These are phyloP conservation scores for Lipomyces orientalis DNA, from an alignment of 805 yeast genomes.

Conservation along the genomic window DNA sequence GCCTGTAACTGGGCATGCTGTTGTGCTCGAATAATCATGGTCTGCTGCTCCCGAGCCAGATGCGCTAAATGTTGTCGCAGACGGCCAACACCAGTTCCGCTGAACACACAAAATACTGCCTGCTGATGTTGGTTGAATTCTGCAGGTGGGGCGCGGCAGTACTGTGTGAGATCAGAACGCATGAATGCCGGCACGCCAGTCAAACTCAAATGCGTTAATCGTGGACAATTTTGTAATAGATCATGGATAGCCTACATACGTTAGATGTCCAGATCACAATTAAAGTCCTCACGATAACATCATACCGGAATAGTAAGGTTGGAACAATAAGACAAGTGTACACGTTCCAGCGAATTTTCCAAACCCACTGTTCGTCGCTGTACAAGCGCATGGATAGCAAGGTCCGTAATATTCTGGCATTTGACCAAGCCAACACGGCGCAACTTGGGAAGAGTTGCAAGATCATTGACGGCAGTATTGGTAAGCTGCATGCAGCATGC, in stretches of 20 bases:
- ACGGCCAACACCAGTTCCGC: constrained; percentile 84
- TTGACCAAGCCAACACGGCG: constrained; percentile 93
- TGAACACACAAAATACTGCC: constrained; percentile 86
- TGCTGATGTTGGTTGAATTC: constrained; percentile 89
- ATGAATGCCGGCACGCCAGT: constrained; percentile 93
- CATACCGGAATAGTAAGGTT: constrained; percentile 65
- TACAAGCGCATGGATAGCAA: constrained; percentile 72
- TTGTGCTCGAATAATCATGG: constrained; percentile 14
- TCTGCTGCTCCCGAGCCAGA: constrained; percentile 23
- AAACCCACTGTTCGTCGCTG: constrained; percentile 59
- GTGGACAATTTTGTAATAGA: constrained; percentile 79
- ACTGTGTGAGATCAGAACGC: constrained; percentile 80
- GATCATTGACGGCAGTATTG: constrained; percentile 75
- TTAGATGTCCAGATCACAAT: background rate
- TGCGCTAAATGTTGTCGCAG: constrained; percentile 69
- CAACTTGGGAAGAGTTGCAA: constrained; percentile 76
- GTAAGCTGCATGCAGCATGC: constrained; percentile 94
- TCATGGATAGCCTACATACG: constrained; percentile 63
- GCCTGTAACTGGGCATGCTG: constrained; percentile 19
- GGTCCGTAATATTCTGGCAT: constrained; percentile 85
- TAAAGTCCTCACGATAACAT: background rate
- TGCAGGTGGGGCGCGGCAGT: constrained; percentile 89
- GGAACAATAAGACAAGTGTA: constrained; percentile 90
- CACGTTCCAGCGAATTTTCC: constrained; percentile 86
- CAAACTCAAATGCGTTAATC: constrained; percentile 84